Evolutionary conservation across 1,139 yeast species (phyloP), one percentile per base, ranked within the genome.

Genomic region (Sugiyamaella japonica): DNA sequence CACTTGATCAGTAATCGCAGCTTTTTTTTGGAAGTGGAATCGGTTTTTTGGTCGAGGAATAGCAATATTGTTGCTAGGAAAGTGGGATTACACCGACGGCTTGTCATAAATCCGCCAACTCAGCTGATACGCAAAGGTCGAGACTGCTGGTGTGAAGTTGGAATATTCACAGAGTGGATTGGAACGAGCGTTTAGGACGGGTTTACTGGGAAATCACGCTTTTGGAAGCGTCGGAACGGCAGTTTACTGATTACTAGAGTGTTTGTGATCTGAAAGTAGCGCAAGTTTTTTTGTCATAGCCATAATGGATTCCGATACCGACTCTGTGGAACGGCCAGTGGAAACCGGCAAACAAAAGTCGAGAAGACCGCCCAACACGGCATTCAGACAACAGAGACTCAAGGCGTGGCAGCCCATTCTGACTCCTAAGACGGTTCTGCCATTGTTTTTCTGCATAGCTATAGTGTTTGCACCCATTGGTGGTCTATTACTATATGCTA

Each of bases 381-480:
- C 78, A 43, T 75, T 75, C 60, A 71, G 79, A 38, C 78, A 75
- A 65, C 78, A 75, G 67, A 71, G 79, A 13, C 69, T 75, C 54
- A 75, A 75, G 63, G 78, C 79, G 45, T 75, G 78, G 78, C 79
- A 76, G 66, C 98, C 98, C 1, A 93, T 93, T 52, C 78, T 91
- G 63, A 91, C 98, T 0, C 97, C 97, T 17, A 85, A 81, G 67
- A 86, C 95, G 3, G 95, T 91, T 41, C 81, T 93, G 56, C 97
- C 97, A 1, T 68, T 91, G 53, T 83, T 91, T 65, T 69, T 91
- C 48, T 71, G 78, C 9, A 78, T 93, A 50, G 95, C 97, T 3
- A 76, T 88, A n/a, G 75, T 93, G 10, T 88, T 91, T 67, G 88
- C 91, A 13, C 96, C 97, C 7, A 77, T 93, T 45, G 99, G 99